Evolutionary conservation across 129 eudicot species (phyloP), one percentile per base, ranked within the genome.

Genomic region (Solidago caesia): DNA sequence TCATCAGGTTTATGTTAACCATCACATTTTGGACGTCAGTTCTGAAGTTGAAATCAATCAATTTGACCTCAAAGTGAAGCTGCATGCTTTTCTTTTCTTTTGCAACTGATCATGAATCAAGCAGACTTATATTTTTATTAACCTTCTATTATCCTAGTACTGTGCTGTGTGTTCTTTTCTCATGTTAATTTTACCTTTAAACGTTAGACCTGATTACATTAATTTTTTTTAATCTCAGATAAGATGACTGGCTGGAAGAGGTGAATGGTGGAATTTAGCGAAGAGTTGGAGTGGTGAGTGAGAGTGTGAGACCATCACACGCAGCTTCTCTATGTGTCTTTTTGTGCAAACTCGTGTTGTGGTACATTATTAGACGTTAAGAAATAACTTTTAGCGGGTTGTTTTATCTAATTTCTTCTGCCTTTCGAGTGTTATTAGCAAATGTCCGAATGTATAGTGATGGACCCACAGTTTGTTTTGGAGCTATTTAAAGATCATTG

Each of bases 381-480:
- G 61, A 56, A 56, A 56, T 56, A 56, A 56, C 61, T 56, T 56
- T 8, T 56, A 56, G 61, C 3, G 15, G 61, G 61, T 56, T 15
- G 61, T 16, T 56, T 56, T 2, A 6, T 6, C 29, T 56, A 56
- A n/a, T 6, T 56, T 15, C 27, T 15, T 56, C 26, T 0, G 26
- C 9, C 21, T 15, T 5, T 56, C 8, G 9, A 15, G 61, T 56
- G 61, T 56, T 15, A 56, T 56, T 56, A 56, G 61, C 10, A 9
- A 15, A 56, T 16, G 61, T 25, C 46, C 10, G 82, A 58, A 71
- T 86, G 89, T 89, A 86, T 84, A 84, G 87, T 70, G 73, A 51
- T 80, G 80, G 74, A 66, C 65, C 66, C 43, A 47, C 6, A 63
- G 68, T 56, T 46, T 55, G 45, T 55, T 67, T 77, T 76, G 74